These are phyloP conservation scores for Chiua sp. DNA, from an alignment of 1,284 basidiomycete species.

Conservation along the genomic window DNA sequence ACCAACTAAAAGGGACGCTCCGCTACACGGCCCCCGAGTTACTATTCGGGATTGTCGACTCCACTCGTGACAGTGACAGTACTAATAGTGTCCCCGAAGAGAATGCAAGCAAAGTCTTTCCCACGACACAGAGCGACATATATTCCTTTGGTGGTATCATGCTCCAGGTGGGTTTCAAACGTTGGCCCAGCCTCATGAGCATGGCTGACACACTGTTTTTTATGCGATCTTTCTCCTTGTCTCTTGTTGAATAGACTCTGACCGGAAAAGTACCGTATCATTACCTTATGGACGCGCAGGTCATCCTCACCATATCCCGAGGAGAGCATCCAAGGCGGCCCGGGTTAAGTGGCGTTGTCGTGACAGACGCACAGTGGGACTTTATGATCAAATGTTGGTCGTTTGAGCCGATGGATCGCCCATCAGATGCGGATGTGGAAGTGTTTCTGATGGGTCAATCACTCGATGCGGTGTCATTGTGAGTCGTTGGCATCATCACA, in stretches of 20 bases:
- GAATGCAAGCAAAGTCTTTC: conserved; percentile 5
- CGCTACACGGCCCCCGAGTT: conserved; percentile 30
- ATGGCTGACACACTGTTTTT: no score
- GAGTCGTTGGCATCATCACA: background rate
- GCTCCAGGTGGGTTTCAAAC: conserved; percentile 19
- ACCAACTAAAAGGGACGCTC: conserved; percentile 21
- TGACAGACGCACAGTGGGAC: conserved; percentile 26
- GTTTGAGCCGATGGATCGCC: conserved; percentile 14
- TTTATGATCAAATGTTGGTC: conserved; percentile 30
- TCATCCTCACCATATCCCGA: conserved; percentile 22
- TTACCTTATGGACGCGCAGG: conserved; percentile 20
- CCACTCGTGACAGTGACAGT: background rate
- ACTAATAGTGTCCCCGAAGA: background rate
- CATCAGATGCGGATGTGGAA: conserved; percentile 14
- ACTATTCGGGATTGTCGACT: conserved; percentile 9
- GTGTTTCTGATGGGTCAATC: conserved; percentile 23
- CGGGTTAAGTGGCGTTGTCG: background rate
- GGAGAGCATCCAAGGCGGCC: conserved; percentile 25
- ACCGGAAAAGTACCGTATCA: conserved; percentile 31
- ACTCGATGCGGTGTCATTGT: background rate
- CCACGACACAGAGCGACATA: conserved; percentile 22
- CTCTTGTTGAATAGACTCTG: conserved; percentile 5
- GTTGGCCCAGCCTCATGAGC: background rate
- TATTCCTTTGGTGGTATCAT: conserved; percentile 35
- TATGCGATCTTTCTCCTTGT: no score